Base-by-base conservation (phyloP, 257 asterid species). In the Lavandula angustifolia region DNA sequence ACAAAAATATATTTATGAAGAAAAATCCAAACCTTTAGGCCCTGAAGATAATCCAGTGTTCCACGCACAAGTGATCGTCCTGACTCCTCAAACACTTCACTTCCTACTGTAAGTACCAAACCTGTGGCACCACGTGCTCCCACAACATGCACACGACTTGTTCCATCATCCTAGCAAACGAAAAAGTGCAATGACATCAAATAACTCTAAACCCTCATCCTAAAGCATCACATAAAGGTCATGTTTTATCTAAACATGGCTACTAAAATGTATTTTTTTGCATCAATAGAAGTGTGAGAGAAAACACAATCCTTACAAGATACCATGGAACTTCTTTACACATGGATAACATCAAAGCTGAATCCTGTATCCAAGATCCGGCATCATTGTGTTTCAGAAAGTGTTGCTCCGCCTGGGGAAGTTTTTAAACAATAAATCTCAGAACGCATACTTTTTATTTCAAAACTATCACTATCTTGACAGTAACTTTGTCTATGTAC, bases 291-390 rank as follows among this genome's bases (percentile, higher is more conserved):
- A 62, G 37, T 9, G 61, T 47, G 69, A 48, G 10, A 55, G 54
- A 55, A 65, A 54, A 70, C 59, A 31, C 62, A 53, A 64, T 72
- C 60, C 94, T 81, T 79, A 94, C 99, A 86, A 94, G 81, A 78
- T 81, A 94, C 97, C 97, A 94, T 11, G 97, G 99, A 70, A 90
- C 97, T 86, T 94, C 99, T 79, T 87, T 90, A 78, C 96, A 87
- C 95, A 81, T 90, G 55, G 97, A 94, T 72, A 94, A 91, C 96
- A 87, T 87, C 81, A 90, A 68, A 14, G 97, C 99, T 27, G 99
- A 94, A 74, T 94, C 99, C 77, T 94, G 99, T 74, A 90, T 94
- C 99, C 99, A 94, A 22, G 99, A 94, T 58, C 99, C 99, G 3
- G 97, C 97, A 71, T 94, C 99, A 70, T 94, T 94, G 82, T 89